Percentiles rank a stretch among this genome's conserved stretches.
These are phyloP conservation scores for Geotrichum fermentans DNA, from an alignment of 1,139 yeast species.

Conservation along the genomic window DNA sequence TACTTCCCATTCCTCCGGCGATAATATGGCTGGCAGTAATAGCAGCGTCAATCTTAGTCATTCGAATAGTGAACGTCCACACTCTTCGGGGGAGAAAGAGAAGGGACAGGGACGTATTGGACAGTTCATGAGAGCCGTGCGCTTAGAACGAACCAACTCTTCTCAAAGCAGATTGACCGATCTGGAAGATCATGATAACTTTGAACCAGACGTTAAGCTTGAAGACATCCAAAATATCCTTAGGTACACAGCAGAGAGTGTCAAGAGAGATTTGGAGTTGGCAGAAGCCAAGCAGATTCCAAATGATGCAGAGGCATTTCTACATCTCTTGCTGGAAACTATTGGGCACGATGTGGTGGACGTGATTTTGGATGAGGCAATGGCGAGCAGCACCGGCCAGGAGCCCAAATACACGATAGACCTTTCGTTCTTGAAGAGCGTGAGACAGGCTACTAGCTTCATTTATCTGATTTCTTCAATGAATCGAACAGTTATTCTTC, in stretches of 20 bases:
- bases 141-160: conserved; percentile 28
- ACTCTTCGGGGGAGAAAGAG: background rate
- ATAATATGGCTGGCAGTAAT: background rate
- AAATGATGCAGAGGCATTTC: conserved; percentile 59
- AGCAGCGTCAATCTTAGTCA: background rate
- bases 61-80: background rate
- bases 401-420: conserved; percentile 40
- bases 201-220: conserved; percentile 24
- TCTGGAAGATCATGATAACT: conserved; percentile 19
- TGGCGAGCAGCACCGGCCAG: conserved; percentile 36
- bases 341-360: conserved; percentile 73
- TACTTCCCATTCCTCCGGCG: conserved; percentile 25
- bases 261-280: conserved; percentile 73
- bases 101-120: conserved; percentile 31
- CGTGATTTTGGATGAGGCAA: conserved; percentile 65
- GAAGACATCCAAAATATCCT: conserved; percentile 60
- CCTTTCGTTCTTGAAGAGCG: conserved; percentile 47
- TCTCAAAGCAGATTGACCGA: conserved; percentile 8
- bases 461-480: conserved; percentile 65
- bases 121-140: conserved; percentile 33
- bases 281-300: conserved; percentile 57
- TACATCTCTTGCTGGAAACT: conserved; percentile 63
- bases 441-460: conserved; percentile 58
- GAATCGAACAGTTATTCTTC: conserved; percentile 65
- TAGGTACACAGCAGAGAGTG: conserved; percentile 69